phyloP scores from a whole-genome alignment of 164 flowering plant species.

The Berberis vulgaris region DNA sequence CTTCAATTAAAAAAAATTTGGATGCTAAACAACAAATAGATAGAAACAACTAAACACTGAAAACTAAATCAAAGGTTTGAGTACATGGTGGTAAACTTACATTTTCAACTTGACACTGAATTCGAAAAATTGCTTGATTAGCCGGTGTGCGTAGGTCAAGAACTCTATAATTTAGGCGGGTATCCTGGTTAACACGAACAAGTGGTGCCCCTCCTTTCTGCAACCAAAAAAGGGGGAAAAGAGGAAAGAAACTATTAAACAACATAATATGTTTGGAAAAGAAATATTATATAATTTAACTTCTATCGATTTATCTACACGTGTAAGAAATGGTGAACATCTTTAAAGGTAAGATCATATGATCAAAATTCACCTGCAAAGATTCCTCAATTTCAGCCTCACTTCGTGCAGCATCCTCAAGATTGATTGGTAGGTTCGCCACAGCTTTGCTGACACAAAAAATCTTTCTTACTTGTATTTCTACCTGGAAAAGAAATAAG shows the following conservation, averaged over 20 bases:
- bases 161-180: slow-evolving; percentile 70
- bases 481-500: slow-evolving; percentile 45
- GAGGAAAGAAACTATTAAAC: background rate
- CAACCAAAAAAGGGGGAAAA: background rate
- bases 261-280: too few species aligned
- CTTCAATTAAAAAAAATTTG: too few species aligned
- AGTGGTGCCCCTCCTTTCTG: slow-evolving; percentile 75
- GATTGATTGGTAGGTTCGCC: slow-evolving; percentile 61
- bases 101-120: slow-evolving; percentile 64
- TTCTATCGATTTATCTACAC: too few species aligned
- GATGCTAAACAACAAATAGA: too few species aligned
- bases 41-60: too few species aligned
- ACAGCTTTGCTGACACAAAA: slow-evolving; percentile 63
- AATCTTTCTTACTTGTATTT: slow-evolving; percentile 63
- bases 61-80: too few species aligned
- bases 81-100: slow-evolving; percentile 23
- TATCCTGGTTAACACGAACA: slow-evolving; percentile 87
- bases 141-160: slow-evolving; percentile 85
- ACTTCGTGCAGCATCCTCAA: slow-evolving; percentile 95
- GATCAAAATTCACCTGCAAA: slow-evolving; percentile 29
- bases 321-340: too few species aligned
- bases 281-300: too few species aligned
- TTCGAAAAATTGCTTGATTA: slow-evolving; percentile 79
- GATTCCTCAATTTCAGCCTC: slow-evolving; percentile 78
- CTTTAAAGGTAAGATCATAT: too few species aligned